phyloP scores from a whole-genome alignment of 352 stramenopile genomes.

The Pythium guiyangense region DNA sequence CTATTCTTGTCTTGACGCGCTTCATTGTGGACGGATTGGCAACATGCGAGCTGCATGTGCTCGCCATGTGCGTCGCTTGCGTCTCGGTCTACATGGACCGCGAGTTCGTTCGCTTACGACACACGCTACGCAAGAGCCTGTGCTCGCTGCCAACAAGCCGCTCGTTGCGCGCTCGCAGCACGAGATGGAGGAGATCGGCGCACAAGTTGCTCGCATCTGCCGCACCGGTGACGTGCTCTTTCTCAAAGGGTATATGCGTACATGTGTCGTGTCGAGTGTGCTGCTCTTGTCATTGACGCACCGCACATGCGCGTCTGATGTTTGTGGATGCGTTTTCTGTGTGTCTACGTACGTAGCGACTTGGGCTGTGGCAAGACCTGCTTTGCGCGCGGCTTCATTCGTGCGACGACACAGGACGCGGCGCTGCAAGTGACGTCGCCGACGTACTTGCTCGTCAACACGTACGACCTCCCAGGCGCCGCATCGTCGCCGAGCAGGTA shows the following conservation, averaged over 20 bases:
- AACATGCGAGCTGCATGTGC: no score
- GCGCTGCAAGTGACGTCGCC: conserved; percentile 86
- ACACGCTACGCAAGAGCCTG: no score
- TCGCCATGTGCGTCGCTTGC: no score
- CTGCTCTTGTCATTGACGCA: not conserved
- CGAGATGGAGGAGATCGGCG: conserved; percentile 88
- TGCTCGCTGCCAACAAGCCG: not conserved
- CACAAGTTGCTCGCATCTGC: conserved; percentile 43
- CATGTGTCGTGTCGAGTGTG: not conserved
- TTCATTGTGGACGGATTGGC: no score
- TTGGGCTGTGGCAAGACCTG: conserved; percentile 93
- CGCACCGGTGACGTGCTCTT: conserved; percentile 75
- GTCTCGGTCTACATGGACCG: no score
- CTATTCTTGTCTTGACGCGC: no score
- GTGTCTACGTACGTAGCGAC: conserved; percentile 38
- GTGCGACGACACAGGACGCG: conserved; percentile 33
- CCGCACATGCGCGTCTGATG: not conserved
- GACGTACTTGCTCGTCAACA: conserved; percentile 93
- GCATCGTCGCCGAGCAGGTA: not conserved
- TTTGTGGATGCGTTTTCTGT: not conserved
- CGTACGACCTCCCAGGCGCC: conserved; percentile 54
- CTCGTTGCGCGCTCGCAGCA: conserved; percentile 30
- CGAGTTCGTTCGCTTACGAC: no score
- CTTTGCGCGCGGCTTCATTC: conserved; percentile 90
- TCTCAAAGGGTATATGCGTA: conserved; percentile 52